Conservation (phyloP, 2,329 filamentous ascomycete species). For the Hypoxylon sp. region DNA sequence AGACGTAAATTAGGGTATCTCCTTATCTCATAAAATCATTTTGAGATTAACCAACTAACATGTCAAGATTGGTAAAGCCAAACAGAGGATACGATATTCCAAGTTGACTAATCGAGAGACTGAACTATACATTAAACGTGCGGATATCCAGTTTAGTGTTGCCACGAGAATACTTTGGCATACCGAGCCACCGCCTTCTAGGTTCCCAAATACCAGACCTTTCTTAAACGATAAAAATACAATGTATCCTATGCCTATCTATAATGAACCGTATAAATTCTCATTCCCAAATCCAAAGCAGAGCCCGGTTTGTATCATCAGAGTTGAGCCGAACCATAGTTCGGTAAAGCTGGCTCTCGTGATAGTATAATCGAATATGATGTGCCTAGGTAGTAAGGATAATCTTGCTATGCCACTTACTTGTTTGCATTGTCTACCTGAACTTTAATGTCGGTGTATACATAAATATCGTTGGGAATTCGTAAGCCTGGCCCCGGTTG, state of each 20-base stretch:
- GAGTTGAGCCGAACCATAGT: neutral
- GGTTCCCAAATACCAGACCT: neutral
- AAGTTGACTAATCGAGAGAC: too few species aligned
- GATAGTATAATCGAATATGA: neutral
- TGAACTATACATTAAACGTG: too few species aligned
- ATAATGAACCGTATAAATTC: neutral
- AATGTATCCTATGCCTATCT: neutral
- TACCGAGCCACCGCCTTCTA: neutral
- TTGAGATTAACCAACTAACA: too few species aligned
- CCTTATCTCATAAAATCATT: too few species aligned
- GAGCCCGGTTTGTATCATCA: neutral
- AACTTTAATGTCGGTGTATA: slow-evolving; percentile 41
- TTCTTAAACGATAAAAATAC: neutral
- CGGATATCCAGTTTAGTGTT: too few species aligned
- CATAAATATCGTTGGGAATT: slow-evolving; percentile 32
- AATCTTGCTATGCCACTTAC: neutral
- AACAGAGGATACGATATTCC: too few species aligned
- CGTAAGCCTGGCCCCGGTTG: neutral
- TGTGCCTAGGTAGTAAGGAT: neutral
- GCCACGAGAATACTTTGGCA: too few species aligned
- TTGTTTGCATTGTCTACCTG: slow-evolving; percentile 24
- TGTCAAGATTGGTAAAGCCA: too few species aligned
- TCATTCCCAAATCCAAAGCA: neutral
- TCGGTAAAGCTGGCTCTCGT: neutral
- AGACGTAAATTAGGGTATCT: too few species aligned